These are phyloP conservation scores for Alloteropsis angusta DNA, from an alignment of 202 grass and related monocot genomes.

Conservation along the genomic window DNA sequence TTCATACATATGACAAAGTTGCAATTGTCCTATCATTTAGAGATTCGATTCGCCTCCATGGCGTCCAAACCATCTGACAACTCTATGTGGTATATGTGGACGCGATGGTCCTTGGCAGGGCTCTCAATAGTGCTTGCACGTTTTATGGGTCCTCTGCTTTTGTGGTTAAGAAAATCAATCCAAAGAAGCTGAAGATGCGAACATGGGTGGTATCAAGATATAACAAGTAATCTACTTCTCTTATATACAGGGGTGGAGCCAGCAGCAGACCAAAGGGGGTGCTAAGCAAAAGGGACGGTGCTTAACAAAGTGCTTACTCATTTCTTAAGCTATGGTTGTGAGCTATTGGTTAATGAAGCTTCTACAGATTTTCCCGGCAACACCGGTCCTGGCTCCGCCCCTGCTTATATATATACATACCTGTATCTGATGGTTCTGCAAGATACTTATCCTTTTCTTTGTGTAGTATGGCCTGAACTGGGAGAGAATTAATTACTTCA, in stretches of 20 bases:
- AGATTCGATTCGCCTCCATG: conserved; percentile 72
- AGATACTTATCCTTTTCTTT: neutral
- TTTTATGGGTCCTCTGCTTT: conserved; percentile 63
- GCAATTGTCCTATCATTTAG: conserved; percentile 62
- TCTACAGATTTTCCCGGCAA: too few species aligned
- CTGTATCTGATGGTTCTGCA: neutral
- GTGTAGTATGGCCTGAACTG: conserved; percentile 60
- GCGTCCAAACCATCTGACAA: conserved; percentile 56
- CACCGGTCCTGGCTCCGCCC: too few species aligned
- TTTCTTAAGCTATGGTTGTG: too few species aligned
- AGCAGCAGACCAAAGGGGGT: too few species aligned
- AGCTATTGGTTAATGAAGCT: too few species aligned
- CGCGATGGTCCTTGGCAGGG: conserved; percentile 48
- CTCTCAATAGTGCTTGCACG: conserved; percentile 63
- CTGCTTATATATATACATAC: too few species aligned
- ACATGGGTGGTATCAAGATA: conserved; percentile 87
- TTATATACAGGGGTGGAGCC: too few species aligned
- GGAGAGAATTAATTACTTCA: conserved; percentile 84
- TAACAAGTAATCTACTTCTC: conserved; percentile 51
- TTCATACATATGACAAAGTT: conserved; percentile 71
- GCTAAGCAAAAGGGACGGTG: too few species aligned
- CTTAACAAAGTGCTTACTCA: too few species aligned
- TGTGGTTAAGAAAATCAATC: conserved; percentile 62
- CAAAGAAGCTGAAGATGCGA: conserved; percentile 63
- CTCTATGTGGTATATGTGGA: conserved; percentile 54